Conservation (phyloP, 2,329 filamentous ascomycete genomes). For the Monosporascus sp. region DNA sequence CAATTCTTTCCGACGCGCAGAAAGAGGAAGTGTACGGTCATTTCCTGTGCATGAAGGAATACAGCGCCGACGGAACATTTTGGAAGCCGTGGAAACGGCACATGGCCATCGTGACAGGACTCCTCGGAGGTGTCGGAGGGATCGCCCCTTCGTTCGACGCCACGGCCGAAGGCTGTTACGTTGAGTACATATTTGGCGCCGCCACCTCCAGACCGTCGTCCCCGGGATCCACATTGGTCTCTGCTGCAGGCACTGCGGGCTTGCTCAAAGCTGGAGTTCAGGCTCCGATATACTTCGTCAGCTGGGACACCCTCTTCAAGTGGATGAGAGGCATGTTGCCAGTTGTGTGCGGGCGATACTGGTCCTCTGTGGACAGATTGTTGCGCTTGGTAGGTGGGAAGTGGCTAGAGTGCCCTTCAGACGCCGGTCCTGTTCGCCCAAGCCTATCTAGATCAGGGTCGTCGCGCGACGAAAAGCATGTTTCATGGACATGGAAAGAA, state of each 20-base stretch:
- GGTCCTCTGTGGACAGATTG: not conserved
- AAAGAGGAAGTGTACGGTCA: conserved; percentile 1
- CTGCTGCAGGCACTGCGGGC: not conserved
- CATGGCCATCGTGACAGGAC: conserved; percentile 1
- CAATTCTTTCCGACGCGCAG: not conserved
- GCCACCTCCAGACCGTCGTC: not conserved
- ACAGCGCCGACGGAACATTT: not conserved
- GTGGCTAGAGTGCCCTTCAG: not conserved
- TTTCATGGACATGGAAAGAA: not conserved
- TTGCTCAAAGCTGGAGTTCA: not conserved
- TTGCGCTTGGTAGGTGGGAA: not conserved
- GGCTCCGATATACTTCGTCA: conserved; percentile 1
- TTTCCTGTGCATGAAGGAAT: conserved; percentile 2
- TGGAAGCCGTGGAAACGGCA: not conserved
- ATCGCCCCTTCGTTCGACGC: not conserved
- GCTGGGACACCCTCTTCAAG: not conserved
- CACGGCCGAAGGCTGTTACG: not conserved
- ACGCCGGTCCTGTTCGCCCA: not conserved
- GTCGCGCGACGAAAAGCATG: not conserved
- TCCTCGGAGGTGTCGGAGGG: not conserved
- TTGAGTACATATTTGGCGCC: conserved; percentile 1
- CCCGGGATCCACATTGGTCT: not conserved
- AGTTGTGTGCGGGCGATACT: not conserved
- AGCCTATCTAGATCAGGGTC: not conserved
- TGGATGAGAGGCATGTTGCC: not conserved